phyloP scores from a whole-genome alignment of 345 rosid species.

The Camelina neglecta region DNA sequence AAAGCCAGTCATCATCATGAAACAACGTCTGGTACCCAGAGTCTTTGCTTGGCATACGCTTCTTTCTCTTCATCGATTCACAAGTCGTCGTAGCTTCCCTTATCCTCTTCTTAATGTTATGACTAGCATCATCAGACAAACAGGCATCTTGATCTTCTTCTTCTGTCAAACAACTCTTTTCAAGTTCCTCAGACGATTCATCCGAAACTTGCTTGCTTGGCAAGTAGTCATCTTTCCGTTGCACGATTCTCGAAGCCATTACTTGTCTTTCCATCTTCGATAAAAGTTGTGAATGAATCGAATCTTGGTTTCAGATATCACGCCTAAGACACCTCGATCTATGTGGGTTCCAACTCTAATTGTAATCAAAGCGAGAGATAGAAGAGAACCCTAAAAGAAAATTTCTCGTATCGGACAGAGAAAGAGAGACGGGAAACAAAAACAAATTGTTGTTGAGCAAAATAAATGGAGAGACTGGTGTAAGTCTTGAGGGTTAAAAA shows the following conservation, averaged over 20 bases:
- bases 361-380: not conserved
- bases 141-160: slow-evolving; percentile 20
- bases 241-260: slow-evolving; percentile 4
- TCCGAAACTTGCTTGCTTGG: slow-evolving; percentile 19
- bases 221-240: not conserved
- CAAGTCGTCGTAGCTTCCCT: not conserved
- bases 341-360: slow-evolving; percentile 4
- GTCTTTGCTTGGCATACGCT: slow-evolving; percentile 13
- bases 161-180: slow-evolving; percentile 30
- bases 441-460: not conserved
- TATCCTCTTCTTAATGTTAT: slow-evolving; percentile 50
- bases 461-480: too few relatives aligned
- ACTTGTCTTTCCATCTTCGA: slow-evolving; percentile 28
- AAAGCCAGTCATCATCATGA: slow-evolving; percentile 24
- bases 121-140: slow-evolving; percentile 43
- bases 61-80: not conserved
- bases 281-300: not conserved
- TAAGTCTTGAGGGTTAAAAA: too few relatives aligned
- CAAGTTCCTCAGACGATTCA: slow-evolving; percentile 30
- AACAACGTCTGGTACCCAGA: slow-evolving; percentile 34
- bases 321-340: not conserved
- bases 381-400: slow-evolving; percentile 3
- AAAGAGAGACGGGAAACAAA: not conserved
- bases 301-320: slow-evolving; percentile 12
- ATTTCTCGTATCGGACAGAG: not conserved